phyloP scores from a whole-genome alignment of 2,329 filamentous ascomycete species.

The Westerdykella sp. region DNA sequence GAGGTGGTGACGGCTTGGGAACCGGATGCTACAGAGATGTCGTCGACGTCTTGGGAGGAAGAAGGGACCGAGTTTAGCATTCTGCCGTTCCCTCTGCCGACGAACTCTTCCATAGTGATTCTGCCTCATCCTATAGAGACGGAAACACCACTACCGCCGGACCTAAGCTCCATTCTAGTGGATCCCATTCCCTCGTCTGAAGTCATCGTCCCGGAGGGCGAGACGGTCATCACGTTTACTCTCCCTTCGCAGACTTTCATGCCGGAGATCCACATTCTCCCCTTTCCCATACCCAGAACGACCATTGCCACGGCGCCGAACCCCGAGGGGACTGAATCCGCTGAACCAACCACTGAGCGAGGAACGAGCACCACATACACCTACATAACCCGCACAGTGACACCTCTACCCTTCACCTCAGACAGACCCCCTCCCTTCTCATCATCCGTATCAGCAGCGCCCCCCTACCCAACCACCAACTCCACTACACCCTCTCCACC shows the following conservation, averaged over 20 bases:
- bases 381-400: not conserved
- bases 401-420: not conserved
- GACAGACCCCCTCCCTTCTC: not conserved
- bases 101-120: too few species aligned
- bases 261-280: not conserved
- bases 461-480: not conserved
- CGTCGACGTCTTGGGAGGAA: too few species aligned
- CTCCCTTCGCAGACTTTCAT: not conserved
- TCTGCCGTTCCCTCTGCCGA: too few species aligned
- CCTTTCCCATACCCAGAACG: not conserved
- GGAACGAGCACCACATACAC: not conserved
- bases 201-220: not conserved
- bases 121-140: too few species aligned
- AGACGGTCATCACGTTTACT: not conserved
- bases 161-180: not conserved
- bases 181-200: not conserved
- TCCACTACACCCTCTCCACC: not conserved
- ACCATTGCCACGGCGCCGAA: not conserved
- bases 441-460: not conserved
- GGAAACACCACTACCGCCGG: too few species aligned
- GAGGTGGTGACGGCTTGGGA: too few species aligned
- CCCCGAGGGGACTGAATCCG: not conserved
- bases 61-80: too few species aligned
- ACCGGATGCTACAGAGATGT: too few species aligned
- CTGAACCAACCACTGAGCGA: not conserved